phyloP scores from a whole-genome alignment of 257 asterid genomes.

The Verbena officinalis region DNA sequence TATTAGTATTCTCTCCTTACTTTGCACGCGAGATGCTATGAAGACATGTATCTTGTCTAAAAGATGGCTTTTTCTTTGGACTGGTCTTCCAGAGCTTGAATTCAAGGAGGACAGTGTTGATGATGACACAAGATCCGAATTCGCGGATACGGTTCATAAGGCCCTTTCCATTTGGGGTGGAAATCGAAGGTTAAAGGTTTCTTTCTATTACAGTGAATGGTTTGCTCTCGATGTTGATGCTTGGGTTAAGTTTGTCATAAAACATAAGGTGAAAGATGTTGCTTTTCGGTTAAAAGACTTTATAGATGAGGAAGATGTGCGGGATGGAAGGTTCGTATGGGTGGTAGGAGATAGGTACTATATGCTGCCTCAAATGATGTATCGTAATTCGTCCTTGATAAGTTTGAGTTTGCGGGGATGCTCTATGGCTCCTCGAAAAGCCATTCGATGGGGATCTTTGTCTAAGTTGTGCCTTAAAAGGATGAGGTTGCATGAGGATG shows the following conservation, averaged over 20 bases:
- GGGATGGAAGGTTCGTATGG: no score
- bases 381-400: not conserved
- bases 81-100: no score
- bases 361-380: not conserved
- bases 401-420: not conserved
- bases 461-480: not conserved
- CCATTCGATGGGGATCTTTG: conserved; percentile 23
- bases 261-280: conserved; percentile 16
- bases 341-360: not conserved
- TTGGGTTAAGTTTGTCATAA: conserved; percentile 19
- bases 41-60: no score
- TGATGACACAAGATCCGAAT: not conserved
- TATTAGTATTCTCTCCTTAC: no score
- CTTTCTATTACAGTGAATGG: not conserved
- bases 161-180: not conserved
- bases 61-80: no score
- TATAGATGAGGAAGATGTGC: no score
- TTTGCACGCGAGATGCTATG: no score
- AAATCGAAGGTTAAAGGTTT: not conserved
- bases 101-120: no score
- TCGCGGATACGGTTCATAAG: conserved; percentile 4
- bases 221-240: conserved; percentile 1
- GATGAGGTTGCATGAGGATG: not conserved
- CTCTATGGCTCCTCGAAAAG: not conserved
- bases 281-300: not conserved